Base-by-base conservation (phyloP, 169 alveolate species). In the Eimeria maxima region DNA sequence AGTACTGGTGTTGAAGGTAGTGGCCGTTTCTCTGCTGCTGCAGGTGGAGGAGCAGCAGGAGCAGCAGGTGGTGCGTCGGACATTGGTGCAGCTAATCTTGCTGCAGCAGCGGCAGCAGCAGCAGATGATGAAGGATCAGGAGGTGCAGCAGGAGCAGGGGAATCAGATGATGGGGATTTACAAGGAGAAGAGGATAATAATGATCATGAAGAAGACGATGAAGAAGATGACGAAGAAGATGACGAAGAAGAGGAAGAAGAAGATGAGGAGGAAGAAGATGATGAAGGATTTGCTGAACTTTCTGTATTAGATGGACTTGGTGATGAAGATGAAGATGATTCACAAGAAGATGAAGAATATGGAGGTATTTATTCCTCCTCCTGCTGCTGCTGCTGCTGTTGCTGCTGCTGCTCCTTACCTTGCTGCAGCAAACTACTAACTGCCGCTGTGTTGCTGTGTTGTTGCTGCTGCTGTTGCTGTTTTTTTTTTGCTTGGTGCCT, bases 241-340 rank as follows among this genome's bases (percentile, higher is more conserved):
- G 93, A 93, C 4, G 96, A 93, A 0, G 96, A 71, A 0, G 95
- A 76, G 8, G 95, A 90, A 22, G 63, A 38, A 8, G 86, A 18
- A 86, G 81, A 14, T 67, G 60, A 53, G 2, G 60, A 53, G 0
- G 60, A 53, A 11, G 60, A 90, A 0, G 95, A 90, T 13, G 94
- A 88, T 10, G 95, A 89, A 24, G 76, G 76, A 14, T 67, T 67
- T 16, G 76, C 76, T 22, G 76, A 67, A 22, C 76, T 67, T 22
- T 67, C 76, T 22, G 76, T 67, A 22, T 67, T 67, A 67, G 76
- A 67, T 67, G 76, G 76, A 6, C 76, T 67, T 2, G 95, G 71
- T 10, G 95, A 91, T 42, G 90, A 50, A n/a, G 95, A 91, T 20
- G 95, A 57, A 38, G 67, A n/a, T 10, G 78, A 57, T 7, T 50